phyloP scores from a whole-genome alignment of 179 eudicot genomes.

The Heliamphora pulchella region DNA sequence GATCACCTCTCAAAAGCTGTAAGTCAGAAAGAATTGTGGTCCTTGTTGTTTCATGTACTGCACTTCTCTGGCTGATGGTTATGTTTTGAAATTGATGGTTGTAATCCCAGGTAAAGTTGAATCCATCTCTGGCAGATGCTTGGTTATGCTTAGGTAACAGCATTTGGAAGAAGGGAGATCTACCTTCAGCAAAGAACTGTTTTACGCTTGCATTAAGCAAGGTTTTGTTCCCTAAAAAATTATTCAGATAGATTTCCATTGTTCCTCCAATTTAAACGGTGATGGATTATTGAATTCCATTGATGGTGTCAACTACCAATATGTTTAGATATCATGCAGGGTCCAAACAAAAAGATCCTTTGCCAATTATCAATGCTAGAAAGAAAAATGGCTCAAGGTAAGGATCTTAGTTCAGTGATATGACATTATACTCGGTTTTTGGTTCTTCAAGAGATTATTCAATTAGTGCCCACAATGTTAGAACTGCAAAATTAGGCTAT shows the following conservation, averaged over 20 bases:
- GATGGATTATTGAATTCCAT: conserved; percentile 2
- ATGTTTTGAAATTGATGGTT: conserved; percentile 12
- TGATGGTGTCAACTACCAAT: neutral
- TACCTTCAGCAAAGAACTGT: conserved; percentile 67
- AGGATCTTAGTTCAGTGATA: conserved; percentile 10
- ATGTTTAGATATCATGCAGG: conserved; percentile 38
- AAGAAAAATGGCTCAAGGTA: conserved; percentile 90
- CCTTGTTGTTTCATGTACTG: conserved; percentile 12
- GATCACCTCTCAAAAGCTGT: conserved; percentile 98
- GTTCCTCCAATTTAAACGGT: neutral
- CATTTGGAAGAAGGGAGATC: conserved; percentile 92
- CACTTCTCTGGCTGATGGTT: conserved; percentile 2
- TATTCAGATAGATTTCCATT: neutral
- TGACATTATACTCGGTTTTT: neutral
- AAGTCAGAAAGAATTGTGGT: conserved; percentile 20
- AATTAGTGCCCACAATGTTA: neutral
- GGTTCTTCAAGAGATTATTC: neutral
- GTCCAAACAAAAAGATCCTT: conserved; percentile 74
- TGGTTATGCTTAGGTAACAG: conserved; percentile 87
- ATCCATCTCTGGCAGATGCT: conserved; percentile 85
- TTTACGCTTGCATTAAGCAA: conserved; percentile 67
- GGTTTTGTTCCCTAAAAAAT: conserved; percentile 29
- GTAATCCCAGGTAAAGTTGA: conserved; percentile 69
- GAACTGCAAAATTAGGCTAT: conserved; percentile 8
- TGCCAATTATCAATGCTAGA: conserved; percentile 92